Conservation (phyloP, 2,329 filamentous ascomycete species). For the Arthrobotrys megalospora region DNA sequence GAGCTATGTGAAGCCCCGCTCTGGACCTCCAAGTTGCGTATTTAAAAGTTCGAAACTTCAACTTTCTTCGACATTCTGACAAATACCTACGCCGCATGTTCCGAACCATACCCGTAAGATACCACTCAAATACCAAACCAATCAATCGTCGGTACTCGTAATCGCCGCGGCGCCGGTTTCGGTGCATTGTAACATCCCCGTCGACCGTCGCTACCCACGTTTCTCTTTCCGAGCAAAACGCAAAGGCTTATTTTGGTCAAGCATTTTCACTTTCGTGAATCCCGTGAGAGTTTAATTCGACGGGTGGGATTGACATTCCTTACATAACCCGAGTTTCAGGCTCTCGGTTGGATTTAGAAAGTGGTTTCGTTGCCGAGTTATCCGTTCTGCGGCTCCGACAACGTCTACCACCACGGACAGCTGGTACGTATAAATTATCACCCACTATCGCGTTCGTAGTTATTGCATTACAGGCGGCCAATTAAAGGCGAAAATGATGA, state of each 20-base stretch:
- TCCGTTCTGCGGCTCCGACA: slow-evolving; percentile 1
- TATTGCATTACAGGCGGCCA: not conserved
- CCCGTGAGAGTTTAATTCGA: slow-evolving; percentile 3
- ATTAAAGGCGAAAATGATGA: not conserved
- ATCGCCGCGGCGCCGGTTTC: not conserved
- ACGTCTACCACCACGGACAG: not conserved
- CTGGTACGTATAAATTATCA: slow-evolving; percentile 23
- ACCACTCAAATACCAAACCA: not conserved
- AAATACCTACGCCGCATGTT: slow-evolving; percentile 1
- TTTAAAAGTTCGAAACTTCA: not conserved
- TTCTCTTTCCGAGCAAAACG: slow-evolving; percentile 2
- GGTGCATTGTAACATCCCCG: not conserved
- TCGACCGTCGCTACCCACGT: not conserved
- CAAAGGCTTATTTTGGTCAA: slow-evolving; percentile 9
- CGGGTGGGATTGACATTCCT: not conserved
- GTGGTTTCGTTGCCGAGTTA: slow-evolving; percentile 30
- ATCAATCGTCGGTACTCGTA: not conserved
- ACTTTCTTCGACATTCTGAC: not conserved
- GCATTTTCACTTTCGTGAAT: not conserved
- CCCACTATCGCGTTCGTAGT: not conserved
- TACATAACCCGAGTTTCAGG: slow-evolving; percentile 9
- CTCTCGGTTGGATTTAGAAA: not conserved
- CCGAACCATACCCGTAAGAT: not conserved
- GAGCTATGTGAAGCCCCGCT: not conserved
- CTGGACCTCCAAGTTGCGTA: not conserved